These are phyloP conservation scores for Pseudomonodictys pantanalensis DNA, from an alignment of 495 filamentous ascomycete species.

Conservation along the genomic window DNA sequence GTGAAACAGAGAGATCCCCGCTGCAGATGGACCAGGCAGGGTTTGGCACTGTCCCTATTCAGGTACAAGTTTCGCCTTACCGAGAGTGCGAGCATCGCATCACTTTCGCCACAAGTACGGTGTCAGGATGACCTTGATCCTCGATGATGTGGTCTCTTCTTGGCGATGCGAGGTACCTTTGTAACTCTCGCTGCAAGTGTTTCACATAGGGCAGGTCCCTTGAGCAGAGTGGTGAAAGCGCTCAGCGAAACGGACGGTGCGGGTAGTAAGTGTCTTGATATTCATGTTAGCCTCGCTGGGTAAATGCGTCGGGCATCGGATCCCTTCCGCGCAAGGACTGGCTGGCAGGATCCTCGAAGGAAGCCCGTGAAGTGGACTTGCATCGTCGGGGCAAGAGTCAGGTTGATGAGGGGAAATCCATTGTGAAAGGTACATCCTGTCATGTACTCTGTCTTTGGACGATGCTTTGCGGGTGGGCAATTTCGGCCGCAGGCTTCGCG, in stretches of 20 bases:
- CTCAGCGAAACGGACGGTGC: conserved; percentile 7
- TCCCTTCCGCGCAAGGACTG: conserved; percentile 11
- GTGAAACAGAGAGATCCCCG: too few relatives aligned
- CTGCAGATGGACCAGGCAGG: too few relatives aligned
- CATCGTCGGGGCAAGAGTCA: too few relatives aligned
- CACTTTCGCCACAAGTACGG: too few relatives aligned
- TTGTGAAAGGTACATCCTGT: conserved; percentile 9
- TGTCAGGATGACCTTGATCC: neutral
- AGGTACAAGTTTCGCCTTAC: too few relatives aligned
- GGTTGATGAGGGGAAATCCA: neutral
- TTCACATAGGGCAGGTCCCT: neutral
- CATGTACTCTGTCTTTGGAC: conserved; percentile 1
- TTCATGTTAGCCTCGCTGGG: neutral
- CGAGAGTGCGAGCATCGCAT: too few relatives aligned
- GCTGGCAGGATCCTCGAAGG: neutral
- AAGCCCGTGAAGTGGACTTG: too few relatives aligned
- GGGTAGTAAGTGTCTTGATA: conserved; percentile 3
- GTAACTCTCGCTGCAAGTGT: neutral
- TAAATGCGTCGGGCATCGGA: conserved; percentile 16
- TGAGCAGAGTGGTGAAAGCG: neutral
- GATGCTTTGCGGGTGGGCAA: neutral
- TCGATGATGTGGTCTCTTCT: neutral
- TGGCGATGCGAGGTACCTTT: neutral
- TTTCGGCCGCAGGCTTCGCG: neutral
- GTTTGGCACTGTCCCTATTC: too few relatives aligned